phyloP scores from a whole-genome alignment of 495 filamentous ascomycete species.

The Podospora pseudoanserina region DNA sequence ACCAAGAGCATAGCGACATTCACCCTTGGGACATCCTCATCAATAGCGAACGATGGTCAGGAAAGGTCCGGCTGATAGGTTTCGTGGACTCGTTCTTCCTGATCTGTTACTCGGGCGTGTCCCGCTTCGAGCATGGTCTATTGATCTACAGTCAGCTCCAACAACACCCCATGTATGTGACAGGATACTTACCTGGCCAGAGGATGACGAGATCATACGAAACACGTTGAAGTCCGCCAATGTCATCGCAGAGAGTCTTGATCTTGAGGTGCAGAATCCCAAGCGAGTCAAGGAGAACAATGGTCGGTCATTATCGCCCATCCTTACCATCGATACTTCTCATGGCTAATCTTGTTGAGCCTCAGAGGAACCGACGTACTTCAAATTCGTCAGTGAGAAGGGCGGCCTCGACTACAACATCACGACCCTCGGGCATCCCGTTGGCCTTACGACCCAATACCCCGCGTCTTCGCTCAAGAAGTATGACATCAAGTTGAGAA shows the following conservation, averaged over 20 bases:
- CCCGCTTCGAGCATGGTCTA: slow-evolving; percentile 40
- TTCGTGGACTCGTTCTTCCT: slow-evolving; percentile 44
- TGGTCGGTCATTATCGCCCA: too few relatives aligned
- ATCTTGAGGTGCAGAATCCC: slow-evolving; percentile 23
- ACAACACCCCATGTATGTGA: too few relatives aligned
- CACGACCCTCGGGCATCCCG: slow-evolving; percentile 35
- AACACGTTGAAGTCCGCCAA: slow-evolving; percentile 25
- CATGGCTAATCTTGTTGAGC: too few relatives aligned
- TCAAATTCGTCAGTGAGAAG: slow-evolving; percentile 27
- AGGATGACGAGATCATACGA: slow-evolving; percentile 38
- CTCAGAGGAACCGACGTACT: slow-evolving; percentile 26
- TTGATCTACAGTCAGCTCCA: slow-evolving; percentile 38
- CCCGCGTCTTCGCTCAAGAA: slow-evolving; percentile 29
- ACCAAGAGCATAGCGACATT: slow-evolving; percentile 31
- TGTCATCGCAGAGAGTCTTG: slow-evolving; percentile 21
- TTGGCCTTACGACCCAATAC: slow-evolving; percentile 33
- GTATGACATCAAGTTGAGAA: slow-evolving; percentile 39
- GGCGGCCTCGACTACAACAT: slow-evolving; percentile 34
- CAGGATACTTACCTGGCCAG: slow-evolving; percentile 14
- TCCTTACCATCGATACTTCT: too few relatives aligned
- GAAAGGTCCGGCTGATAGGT: slow-evolving; percentile 40
- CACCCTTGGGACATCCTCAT: slow-evolving; percentile 44
- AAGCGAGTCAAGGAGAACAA: slow-evolving; percentile 10
- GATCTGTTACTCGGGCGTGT: slow-evolving; percentile 39
- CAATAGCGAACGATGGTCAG: slow-evolving; percentile 38